Evolutionary conservation across 352 stramenopile genomes (phyloP).

Genomic region (Phytophthora pistaciae): DNA sequence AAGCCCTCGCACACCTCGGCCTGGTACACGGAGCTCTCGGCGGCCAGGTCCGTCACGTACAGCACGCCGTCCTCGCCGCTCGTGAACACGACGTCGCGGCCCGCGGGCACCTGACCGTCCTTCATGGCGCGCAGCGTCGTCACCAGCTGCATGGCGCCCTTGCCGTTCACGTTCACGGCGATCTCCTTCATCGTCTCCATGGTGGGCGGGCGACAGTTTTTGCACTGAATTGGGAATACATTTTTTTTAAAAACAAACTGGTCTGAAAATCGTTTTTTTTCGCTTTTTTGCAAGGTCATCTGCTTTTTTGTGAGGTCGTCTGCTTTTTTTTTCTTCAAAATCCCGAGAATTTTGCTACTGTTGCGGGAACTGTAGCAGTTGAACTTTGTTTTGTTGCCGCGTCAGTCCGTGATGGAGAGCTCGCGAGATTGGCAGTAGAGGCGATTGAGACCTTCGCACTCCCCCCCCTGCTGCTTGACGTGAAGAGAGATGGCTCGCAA

Average conservation of each 20-base stretch:
- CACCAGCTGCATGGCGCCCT: conserved; percentile 71
- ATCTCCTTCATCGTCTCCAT: conserved; percentile 88
- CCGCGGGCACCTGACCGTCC: conserved; percentile 35
- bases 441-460: conserved; percentile 18
- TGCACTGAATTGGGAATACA: too few species aligned
- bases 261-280: too few species aligned
- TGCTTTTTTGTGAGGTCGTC: too few species aligned
- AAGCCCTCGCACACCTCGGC: conserved; percentile 64
- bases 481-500: conserved; percentile 35
- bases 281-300: too few species aligned
- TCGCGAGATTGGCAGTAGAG: neutral
- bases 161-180: conserved; percentile 74
- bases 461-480: neutral
- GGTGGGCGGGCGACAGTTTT: too few species aligned
- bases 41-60: conserved; percentile 73
- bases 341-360: too few species aligned
- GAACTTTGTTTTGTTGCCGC: neutral
- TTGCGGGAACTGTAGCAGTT: neutral
- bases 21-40: conserved; percentile 58
- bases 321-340: too few species aligned
- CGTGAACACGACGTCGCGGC: conserved; percentile 73
- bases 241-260: too few species aligned
- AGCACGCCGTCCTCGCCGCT: conserved; percentile 86
- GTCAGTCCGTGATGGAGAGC: neutral
- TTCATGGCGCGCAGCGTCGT: conserved; percentile 42